Evolutionary conservation across 2,329 filamentous ascomycete genomes (phyloP), one percentile per base, ranked within the genome.

Genomic region (Colletotrichum sp.): DNA sequence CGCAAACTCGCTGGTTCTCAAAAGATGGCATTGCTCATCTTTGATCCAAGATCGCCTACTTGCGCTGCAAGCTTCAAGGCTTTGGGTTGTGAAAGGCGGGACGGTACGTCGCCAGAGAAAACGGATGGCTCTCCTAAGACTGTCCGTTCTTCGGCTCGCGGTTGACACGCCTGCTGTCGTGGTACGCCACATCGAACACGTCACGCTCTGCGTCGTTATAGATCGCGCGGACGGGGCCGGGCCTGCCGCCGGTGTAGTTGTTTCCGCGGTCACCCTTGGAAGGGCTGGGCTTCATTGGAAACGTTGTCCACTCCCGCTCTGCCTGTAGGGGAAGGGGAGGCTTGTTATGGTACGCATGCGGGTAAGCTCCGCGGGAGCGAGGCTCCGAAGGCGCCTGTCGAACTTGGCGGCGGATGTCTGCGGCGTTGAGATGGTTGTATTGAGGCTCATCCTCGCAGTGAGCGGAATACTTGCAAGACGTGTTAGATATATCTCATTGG

Each of bases 301-400:
- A 66, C 3, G 30, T 26, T 5, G 16, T 6, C 21, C 24, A 48
- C 2, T 0, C 1, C 0, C 26, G 21, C 36, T 52, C 32, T 1
- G 63, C 9, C 1, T n/a, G 21, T 2, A 66, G 34, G 5, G 34
- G 63, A 0, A 43, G 5, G 2, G 63, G 18, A 2, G 63, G 39
- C 3, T 15, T 30, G 34, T 66, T 66, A 0, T 7, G 0, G 36
- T 66, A 48, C 2, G 1, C 5, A 5, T 26, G 21, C 1, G 63
- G 63, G 4, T 52, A 48, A 3, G 0, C 1, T 16, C 63, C 63
- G 36, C 21, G n/a, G 6, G 32, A 39, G 3, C 3, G 7, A 12
- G 7, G 3, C 7, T 64, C 26, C 0, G 61, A 28, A 0, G 63
- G 63, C 5, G 63, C 63, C 63, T 66, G 18, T 0, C 18, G 21